Base-by-base conservation (phyloP, 1,284 basidiomycete species). In the Phellopilus nigrolimitatus region DNA sequence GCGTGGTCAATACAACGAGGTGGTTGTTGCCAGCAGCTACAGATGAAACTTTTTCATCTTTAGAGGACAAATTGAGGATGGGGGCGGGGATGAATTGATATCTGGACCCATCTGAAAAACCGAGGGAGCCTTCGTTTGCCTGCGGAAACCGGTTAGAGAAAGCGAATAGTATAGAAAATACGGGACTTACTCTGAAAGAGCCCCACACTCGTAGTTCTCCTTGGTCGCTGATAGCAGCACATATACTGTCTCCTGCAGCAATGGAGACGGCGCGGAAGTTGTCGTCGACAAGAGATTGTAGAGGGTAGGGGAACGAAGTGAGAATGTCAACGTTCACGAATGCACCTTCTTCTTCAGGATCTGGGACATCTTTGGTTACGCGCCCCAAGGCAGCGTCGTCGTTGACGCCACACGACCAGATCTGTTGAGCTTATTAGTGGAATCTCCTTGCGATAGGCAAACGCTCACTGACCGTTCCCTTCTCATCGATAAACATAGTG, bases 311-410 rank as follows among this genome's bases (percentile, higher is more conserved):
- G 47, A 79, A 69, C 41, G 84, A 78, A 41, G 91, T 91, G 55
- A 91, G 76, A 48, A 86, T 82, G 58, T 95, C 91, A n/a, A 82
- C 70, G 56, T 86, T 83, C 50, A 89, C 66, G 54, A 75, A 75
- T 41, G 74, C 64, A 8, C 69, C 77, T 6, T 80, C 76, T 45
- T 83, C 77, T 21, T 79, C 71, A 40, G 82, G 81, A 62, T 91
- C 81, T 7, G 83, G 78, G 33, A 88, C 75, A 51, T 86, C 78
- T 47, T 76, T 71, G 1, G 91, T 94, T 54, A 80, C 67, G 53
- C 92, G 80, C n/a, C 95, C 94, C 22, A 97, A 78, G 34, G 91
- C 88, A 47, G 90, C 93, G 61, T 92, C 88, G 65, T 97, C 94
- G 65, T 97, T 97, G 57, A 91, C 84, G 41, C 93, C 93, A 69